These are phyloP conservation scores for Hygrophoropsis aurantiaca DNA, from an alignment of 768 basidiomycete species.

Conservation along the genomic window DNA sequence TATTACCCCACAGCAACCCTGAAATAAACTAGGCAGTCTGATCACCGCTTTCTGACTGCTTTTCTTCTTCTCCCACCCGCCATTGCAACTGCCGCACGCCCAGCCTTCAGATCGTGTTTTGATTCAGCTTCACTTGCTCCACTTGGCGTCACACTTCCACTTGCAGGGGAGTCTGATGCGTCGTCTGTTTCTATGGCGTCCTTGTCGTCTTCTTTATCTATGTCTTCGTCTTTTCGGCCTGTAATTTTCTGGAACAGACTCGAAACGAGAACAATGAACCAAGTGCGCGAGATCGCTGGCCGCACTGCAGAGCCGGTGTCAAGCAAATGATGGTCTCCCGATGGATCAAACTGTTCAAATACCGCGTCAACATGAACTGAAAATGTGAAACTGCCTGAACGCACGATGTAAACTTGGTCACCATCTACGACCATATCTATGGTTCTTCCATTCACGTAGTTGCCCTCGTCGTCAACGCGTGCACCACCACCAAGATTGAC, in stretches of 20 bases:
- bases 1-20: slow-evolving; percentile 18
- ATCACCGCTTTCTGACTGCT: slow-evolving; percentile 49
- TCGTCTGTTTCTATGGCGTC: slow-evolving; percentile 40
- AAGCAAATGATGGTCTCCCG: slow-evolving; percentile 56
- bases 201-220: slow-evolving; percentile 27
- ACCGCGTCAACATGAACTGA: slow-evolving; percentile 8
- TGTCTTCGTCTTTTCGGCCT: slow-evolving; percentile 22
- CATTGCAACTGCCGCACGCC: slow-evolving; percentile 43
- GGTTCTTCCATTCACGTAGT: slow-evolving; percentile 45
- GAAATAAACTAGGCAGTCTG: background rate
- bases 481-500: slow-evolving; percentile 61
- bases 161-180: slow-evolving; percentile 45
- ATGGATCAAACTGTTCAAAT: slow-evolving; percentile 53
- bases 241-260: slow-evolving; percentile 1
- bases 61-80: slow-evolving; percentile 69
- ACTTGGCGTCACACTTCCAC: slow-evolving; percentile 39
- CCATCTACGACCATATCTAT: slow-evolving; percentile 85
- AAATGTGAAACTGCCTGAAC: slow-evolving; percentile 25
- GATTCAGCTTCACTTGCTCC: slow-evolving; percentile 22
- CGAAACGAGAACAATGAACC: slow-evolving; percentile 58
- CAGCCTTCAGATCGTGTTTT: slow-evolving; percentile 18
- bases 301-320: slow-evolving; percentile 56
- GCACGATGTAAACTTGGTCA: slow-evolving; percentile 70
- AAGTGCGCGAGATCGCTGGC: slow-evolving; percentile 65
- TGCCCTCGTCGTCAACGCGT: slow-evolving; percentile 57